These are phyloP conservation scores for Rhodotorula sphaerocarpa DNA, from an alignment of 768 basidiomycete genomes.

Conservation along the genomic window DNA sequence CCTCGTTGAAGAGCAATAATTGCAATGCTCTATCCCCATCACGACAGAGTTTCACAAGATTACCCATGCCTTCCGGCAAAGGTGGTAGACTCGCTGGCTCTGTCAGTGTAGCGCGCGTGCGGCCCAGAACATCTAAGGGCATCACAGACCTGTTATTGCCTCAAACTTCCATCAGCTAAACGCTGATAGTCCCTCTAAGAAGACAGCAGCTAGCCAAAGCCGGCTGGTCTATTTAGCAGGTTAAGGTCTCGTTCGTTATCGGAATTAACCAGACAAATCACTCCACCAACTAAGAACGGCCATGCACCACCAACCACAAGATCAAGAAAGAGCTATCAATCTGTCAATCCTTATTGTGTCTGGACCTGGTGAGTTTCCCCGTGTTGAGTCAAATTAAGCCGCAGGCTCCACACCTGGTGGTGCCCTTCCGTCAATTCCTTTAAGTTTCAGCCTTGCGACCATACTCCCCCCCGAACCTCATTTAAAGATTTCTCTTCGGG, in stretches of 20 bases:
- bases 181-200: constrained; percentile 78
- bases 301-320: constrained; percentile 82
- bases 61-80: too few relatives aligned
- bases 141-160: too few relatives aligned
- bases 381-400: constrained; percentile 79
- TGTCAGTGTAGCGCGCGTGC: too few relatives aligned
- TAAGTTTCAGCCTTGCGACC: constrained; percentile 69
- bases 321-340: constrained; percentile 78
- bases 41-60: too few relatives aligned
- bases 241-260: constrained; percentile 90
- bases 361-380: constrained; percentile 73
- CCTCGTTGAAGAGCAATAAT: too few relatives aligned
- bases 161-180: too few relatives aligned
- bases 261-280: constrained; percentile 96
- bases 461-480: constrained; percentile 70
- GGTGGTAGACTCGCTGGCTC: too few relatives aligned
- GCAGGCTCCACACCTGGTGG: constrained; percentile 71
- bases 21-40: too few relatives aligned
- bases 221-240: constrained; percentile 81
- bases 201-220: constrained; percentile 64
- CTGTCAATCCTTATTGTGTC: constrained; percentile 69
- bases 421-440: constrained; percentile 77
- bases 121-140: too few relatives aligned
- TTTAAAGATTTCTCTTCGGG: too few relatives aligned
- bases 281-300: constrained; percentile 83